Evolutionary conservation across 2,329 filamentous ascomycete species (phyloP), one percentile per base, ranked within the genome.

Genomic region (Exophiala dermatitidis): DNA sequence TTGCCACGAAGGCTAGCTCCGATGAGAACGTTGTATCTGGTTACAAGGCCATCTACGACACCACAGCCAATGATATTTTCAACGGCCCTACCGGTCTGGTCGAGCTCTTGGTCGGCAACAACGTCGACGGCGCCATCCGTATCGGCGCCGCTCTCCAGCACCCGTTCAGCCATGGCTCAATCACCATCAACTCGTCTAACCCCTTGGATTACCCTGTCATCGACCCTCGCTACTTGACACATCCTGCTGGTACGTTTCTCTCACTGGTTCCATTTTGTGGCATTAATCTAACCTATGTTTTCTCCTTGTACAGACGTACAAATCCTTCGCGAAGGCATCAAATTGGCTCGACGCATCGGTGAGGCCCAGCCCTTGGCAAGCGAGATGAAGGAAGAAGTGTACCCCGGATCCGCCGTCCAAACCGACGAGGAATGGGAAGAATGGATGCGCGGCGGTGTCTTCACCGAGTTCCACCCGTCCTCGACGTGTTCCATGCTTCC

Each of bases 401-500:
- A 56, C 8, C 61, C 67, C 37, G 58, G 58, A 2, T 38, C 52
- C n/a, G 54, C 57, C 51, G 57, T 59, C 12, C 51, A 59, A 46
- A 50, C 58, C 40, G 53, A 60, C 51, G 53, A n/a, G 32, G 60
- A 63, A 42, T 60, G 59, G 52, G 72, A 76, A 5, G 50, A 53
- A 29, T 62, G 52, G 50, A 41, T 61, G 10, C 60, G 56, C 12
- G 43, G 46, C 12, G 51, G 54, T 8, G 46, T 56, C 36, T 55
- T 57, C 33, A 62, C 60, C 7, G 58, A 60, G 34, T 62, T 44
- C 37, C 60, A 62, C 40, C 58, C 60, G 2, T 56, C 54, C 4
- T 59, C 56, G 2, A 75, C 73, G 0, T 72, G 70, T 46, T 73
- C 71, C 56, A 77, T 78, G 74, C 70, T 67, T 3, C 70, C 72